Base-by-base conservation (phyloP, 2,329 filamentous ascomycete species). In the Xylogone sp. region DNA sequence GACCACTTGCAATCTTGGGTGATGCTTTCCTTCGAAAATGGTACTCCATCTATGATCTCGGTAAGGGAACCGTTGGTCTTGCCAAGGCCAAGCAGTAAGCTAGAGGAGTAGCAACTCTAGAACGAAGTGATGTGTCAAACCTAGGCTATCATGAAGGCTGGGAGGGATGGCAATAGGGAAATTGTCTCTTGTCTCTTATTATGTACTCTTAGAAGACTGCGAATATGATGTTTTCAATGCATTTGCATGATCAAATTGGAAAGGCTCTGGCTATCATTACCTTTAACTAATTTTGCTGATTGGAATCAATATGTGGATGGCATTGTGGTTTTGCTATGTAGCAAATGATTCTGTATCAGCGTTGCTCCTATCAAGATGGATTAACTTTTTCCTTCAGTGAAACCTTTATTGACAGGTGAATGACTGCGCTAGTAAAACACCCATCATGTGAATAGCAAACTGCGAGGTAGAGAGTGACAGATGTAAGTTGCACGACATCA, bases 1-100 rank as follows among this genome's bases (percentile, higher is more conserved):
- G 94, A 45, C 94, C 94, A 61, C 83, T 99, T 59, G 92, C 90
- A 56, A 99, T 99, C 59, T 85, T 99, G 21, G 94, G 94, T 65
- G 91, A 96, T 71, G 88, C 85, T 46, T 88, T 88, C 80, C 77
- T 88, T 68, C 84, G 90, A 73, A 88, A 81, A 69, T 95, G 86
- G 80, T 97, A 97, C 83, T 96, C 90, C 59, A 88, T 99, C 68
- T 99, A 99, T 70, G 90, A 99, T 73, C 81, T 97, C 54, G 92
- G 89, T 70, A 92, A 88, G 78, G 81, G 87, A 68, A 86, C 88
- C 51, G 91, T 99, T 57, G 92, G 90, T 67, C 83, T 99, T 64
- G 94, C 93, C 65, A 86, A 87, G 75, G 81, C 93, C 61, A 94
- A 91, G 52, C 44, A 56, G 51, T 61, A 55, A 56, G 50, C n/a